phyloP scores from a whole-genome alignment of 345 rosid species.

The Hypericum androsaemum region DNA sequence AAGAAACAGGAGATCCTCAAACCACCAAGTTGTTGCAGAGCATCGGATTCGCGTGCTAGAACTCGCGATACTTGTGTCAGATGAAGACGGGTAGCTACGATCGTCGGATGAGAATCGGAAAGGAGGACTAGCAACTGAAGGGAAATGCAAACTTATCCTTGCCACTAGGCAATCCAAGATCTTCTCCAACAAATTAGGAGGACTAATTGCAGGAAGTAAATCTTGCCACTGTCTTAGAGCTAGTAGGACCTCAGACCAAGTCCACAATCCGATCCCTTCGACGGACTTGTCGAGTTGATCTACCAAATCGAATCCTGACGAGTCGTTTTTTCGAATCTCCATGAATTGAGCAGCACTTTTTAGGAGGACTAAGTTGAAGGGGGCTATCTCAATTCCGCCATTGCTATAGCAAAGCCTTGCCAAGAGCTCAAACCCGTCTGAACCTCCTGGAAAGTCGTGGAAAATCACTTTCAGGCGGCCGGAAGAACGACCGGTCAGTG shows the following conservation, averaged over 20 bases:
- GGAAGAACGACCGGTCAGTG: conserved; percentile 1
- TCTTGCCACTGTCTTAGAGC: conserved; percentile 39
- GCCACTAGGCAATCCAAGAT: conserved; percentile 20
- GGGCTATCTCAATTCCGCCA: conserved; percentile 26
- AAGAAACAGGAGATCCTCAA: conserved; percentile 36
- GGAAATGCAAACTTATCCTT: conserved; percentile 24
- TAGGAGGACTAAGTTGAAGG: conserved; percentile 29
- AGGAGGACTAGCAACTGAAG: conserved; percentile 18
- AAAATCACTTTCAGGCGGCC: conserved; percentile 33
- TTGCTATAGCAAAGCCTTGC: conserved; percentile 38
- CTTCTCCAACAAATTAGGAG: conserved; percentile 26
- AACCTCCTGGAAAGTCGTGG: conserved; percentile 43
- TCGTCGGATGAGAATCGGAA: conserved; percentile 20
- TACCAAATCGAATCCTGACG: conserved; percentile 9
- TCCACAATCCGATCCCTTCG: conserved; percentile 35
- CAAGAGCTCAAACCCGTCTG: conserved; percentile 47
- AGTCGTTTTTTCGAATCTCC: conserved; percentile 29
- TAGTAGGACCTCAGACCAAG: conserved; percentile 44
- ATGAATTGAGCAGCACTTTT: conserved; percentile 31
- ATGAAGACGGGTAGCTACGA: conserved; percentile 22
- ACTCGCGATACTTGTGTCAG: conserved; percentile 23
- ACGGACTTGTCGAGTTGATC: conserved; percentile 25
- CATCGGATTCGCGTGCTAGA: conserved; percentile 17
- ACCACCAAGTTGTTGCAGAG: conserved; percentile 33
- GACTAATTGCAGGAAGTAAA: conserved; percentile 15